Conservation (phyloP, 2,329 filamentous ascomycete species). For the Colletotrichum sojae region DNA sequence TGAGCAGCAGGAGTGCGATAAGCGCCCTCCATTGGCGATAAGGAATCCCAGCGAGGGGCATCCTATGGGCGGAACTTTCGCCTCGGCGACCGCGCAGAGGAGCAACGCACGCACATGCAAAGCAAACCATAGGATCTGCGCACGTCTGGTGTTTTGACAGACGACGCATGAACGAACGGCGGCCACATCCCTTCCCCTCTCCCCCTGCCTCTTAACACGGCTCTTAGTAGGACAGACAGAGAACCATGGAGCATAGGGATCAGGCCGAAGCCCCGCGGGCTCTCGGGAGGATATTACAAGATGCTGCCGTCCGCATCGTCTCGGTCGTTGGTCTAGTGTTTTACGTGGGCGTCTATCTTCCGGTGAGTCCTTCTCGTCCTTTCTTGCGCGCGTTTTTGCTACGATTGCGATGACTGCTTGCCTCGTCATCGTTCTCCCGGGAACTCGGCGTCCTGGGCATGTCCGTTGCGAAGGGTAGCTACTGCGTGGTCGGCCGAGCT, state of each 20-base stretch:
- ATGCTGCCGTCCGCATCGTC: background rate
- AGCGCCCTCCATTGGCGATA: background rate
- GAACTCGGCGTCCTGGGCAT: conserved; percentile 11
- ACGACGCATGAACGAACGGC: conserved; percentile 30
- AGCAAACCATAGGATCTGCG: background rate
- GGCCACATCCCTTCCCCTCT: background rate
- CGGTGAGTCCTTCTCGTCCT: conserved; percentile 3
- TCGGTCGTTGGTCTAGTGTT: conserved; percentile 22
- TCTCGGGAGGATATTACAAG: background rate
- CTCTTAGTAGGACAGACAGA: background rate
- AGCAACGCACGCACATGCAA: conserved; percentile 4
- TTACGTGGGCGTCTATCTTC: conserved; percentile 27
- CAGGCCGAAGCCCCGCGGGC: background rate
- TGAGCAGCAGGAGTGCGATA: background rate
- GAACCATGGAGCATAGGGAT: background rate
- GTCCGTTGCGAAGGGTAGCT: background rate
- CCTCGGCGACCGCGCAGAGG: background rate
- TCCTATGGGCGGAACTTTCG: too few species aligned
- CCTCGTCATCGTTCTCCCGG: background rate
- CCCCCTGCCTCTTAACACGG: conserved; percentile 12
- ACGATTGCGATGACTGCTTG: background rate
- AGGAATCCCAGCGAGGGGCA: conserved; percentile 14
- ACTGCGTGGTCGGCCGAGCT: conserved; percentile 30
- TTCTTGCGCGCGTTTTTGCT: too few species aligned
- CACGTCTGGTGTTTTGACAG: conserved; percentile 35